Base-by-base conservation (phyloP, 108 stramenopile genomes). In the Nitzschia palea region DNA sequence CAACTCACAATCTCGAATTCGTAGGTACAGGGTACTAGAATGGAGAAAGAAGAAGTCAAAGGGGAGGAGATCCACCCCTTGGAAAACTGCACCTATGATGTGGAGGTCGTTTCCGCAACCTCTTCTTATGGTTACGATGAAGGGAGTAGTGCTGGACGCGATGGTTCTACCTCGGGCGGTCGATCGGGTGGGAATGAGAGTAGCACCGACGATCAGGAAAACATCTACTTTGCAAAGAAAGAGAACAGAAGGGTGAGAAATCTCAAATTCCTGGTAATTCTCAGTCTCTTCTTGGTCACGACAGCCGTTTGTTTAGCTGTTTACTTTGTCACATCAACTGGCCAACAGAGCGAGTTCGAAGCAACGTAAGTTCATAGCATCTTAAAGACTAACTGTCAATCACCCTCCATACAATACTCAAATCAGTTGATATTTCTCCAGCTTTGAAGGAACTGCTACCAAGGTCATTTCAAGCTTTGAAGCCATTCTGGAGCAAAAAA, bases 401-500 rank as follows among this genome's bases (percentile, higher is more conserved):
- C 37, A 12, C 10, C 37, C 12, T 40, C 37, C 12, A 40, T 6
- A 40, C 6, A 10, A 12, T 40, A 40, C 12, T 6, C 6, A 40
- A 40, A 10, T 40, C 12, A 40, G 6, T 12, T 40, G 10, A 10
- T 40, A 6, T 40, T 40, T 40, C 37, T 40, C 8, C 48, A 22
- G 31, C 8, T 55, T 55, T 55, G 55, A 31, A n/a, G 25, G 28
- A 3, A 8, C 55, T 14, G 55, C 55, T 55, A 6, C 10, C 20
- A 66, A 53, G 29, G 35, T 66, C 25, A 10, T 54, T 3, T 33
- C 20, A 20, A 36, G 34, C 4, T 25, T 66, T 29, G 65, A 30
- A 6, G 17, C 6, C 10, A 54, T 15, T 14, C 12, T 53, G 32
- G 52, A 54, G n/a, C 33, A 28, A 32, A 53, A 28, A 25, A 28